Base-by-base conservation (phyloP, 495 filamentous ascomycete genomes). In the Penicillium salamii region DNA sequence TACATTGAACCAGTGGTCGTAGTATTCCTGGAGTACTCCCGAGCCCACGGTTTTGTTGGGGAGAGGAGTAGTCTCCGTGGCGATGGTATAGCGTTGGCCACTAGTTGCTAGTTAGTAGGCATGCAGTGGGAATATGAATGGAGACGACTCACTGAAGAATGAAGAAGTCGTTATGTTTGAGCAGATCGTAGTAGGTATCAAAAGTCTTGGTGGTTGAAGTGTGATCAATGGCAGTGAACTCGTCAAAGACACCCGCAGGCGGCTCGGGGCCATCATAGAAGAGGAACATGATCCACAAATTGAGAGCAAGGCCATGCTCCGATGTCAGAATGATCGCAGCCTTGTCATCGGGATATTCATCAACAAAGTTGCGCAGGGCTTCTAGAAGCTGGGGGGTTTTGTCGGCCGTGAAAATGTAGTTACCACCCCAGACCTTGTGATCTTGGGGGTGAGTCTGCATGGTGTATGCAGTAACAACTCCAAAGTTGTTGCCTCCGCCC, bases 281-380 rank as follows among this genome's bases (percentile, higher is more conserved):
- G n/a, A 82, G 51, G 55, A 84, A 85, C 50, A 84, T 58, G 40
- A 82, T 75, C 77, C 79, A 83, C 21, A 75, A 66, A n/a, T 81
- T 71, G 43, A 82, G 36, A 0, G 77, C 33, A 2, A 67, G 62
- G 0, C 77, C 70, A n/a, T 77, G 65, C 54, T 82, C 75, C 0
- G 74, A 64, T 0, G 81, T 83, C 46, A 77, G 53, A 35, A 84
- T 81, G 20, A 83, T 73, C 0, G 69, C 68, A 0, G 78, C 75
- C 49, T 78, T 77, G 55, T 74, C 70, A 47, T 77, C 70, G 8
- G 70, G 66, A 31, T 79, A 82, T 42, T 75, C 63, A 35, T 74
- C 68, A 8, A 71, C 77, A 36, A 79, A 79, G 52, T 80, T 75
- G 21, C 79, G 72, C 26, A 83, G 54, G 5, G 72, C 79, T 12